Conservation (phyloP, 441 rosid genomes). For the Adansonia grandidieri region DNA sequence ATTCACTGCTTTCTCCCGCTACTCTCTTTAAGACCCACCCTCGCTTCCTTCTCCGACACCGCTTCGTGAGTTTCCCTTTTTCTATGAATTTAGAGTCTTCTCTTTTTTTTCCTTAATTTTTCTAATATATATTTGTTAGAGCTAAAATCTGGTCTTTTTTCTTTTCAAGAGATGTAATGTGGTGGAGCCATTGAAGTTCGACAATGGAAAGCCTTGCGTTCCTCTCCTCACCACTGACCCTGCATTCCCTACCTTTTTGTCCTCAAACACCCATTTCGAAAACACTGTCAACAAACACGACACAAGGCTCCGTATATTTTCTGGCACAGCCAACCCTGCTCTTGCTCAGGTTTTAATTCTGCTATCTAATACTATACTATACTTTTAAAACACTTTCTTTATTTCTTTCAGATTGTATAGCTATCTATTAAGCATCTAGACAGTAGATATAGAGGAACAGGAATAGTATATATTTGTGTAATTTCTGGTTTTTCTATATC, state of each 20-base stretch:
- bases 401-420: not conserved
- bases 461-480: not conserved
- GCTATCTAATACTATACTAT: not conserved
- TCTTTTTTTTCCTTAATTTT: not conserved
- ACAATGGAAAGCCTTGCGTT: constrained; percentile 54
- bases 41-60: constrained; percentile 29
- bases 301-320: constrained; percentile 75
- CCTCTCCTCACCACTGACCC: constrained; percentile 41
- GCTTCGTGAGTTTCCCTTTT: constrained; percentile 28
- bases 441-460: not conserved
- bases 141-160: not conserved
- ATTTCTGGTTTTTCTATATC: constrained; percentile 4
- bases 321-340: constrained; percentile 91
- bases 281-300: constrained; percentile 46
- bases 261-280: constrained; percentile 42
- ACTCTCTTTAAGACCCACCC: constrained; percentile 27
- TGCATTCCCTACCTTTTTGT: constrained; percentile 42
- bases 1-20: constrained; percentile 32
- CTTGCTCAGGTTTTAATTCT: constrained; percentile 66
- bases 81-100: not conserved
- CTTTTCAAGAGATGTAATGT: constrained; percentile 60
- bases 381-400: not conserved
- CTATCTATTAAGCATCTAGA: not conserved
- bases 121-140: not conserved
- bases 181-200: constrained; percentile 67